A percentile compares a stretch with the other conserved stretches of the same genome.
Conservation (phyloP, 805 yeast genomes). For the Myxozyma melibiosi region DNA sequence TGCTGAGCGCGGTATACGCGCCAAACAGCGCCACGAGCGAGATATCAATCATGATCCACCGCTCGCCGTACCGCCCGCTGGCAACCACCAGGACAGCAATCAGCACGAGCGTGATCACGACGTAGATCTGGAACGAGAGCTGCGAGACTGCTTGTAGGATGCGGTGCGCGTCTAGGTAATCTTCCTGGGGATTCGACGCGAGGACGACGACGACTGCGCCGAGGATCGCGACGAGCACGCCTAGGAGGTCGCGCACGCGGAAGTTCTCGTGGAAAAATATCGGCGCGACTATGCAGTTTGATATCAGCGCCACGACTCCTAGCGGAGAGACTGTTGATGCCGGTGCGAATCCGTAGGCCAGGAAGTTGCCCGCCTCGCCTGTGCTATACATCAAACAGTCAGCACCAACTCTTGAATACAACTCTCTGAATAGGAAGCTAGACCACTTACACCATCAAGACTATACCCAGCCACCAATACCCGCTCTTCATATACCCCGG, state of each 20-base stretch:
- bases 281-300: conserved; percentile 54
- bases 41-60: conserved; percentile 42
- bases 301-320: conserved; percentile 53
- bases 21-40: conserved; percentile 49
- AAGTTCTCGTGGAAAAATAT: conserved; percentile 49
- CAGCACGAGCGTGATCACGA: conserved; percentile 34
- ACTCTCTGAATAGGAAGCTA: background rate
- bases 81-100: conserved; percentile 29
- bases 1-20: conserved; percentile 51
- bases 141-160: conserved; percentile 39
- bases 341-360: conserved; percentile 54
- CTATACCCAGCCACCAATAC: conserved; percentile 49
- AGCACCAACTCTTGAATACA: background rate
- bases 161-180: conserved; percentile 35
- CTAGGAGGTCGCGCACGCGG: conserved; percentile 43
- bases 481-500: conserved; percentile 28
- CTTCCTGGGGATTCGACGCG: conserved; percentile 40
- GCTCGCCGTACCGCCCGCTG: conserved; percentile 18
- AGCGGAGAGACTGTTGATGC: conserved; percentile 53
- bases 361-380: conserved; percentile 53
- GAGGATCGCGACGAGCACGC: conserved; percentile 47
- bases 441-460: conserved; percentile 43
- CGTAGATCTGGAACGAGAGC: conserved; percentile 38
- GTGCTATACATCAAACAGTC: conserved; percentile 17
- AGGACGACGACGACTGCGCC: conserved; percentile 50